Base-by-base conservation (phyloP, 345 rosid genomes). In the Aethionema arabicum region DNA sequence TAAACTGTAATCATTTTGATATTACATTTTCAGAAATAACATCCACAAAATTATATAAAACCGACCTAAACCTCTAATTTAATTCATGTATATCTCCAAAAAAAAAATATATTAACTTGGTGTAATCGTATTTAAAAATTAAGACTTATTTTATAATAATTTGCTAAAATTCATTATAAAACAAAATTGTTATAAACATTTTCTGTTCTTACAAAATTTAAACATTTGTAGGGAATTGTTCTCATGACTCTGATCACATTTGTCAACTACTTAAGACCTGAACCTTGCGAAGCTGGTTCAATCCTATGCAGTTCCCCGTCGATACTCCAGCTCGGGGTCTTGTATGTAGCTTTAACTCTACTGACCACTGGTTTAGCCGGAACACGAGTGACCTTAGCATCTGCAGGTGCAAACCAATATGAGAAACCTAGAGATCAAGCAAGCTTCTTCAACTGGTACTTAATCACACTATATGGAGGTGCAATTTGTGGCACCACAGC, bases 371-470 rank as follows among this genome's bases (percentile, higher is more conserved):
- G 78, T 2, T 8, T 30, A 46, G 51, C 29, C 16, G 80, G 83
- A 8, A 32, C 75, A 13, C 55, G 80, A 11, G 75, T 63, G 44
- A 79, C 78, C 4, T 10, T 56, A 0, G 67, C 75, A 4, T 65
- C 80, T 2, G 53, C 79, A 46, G 78, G 76, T 4, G 80, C 86
- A 6, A 69, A 72, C 56, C 86, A 77, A 32, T 73, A 72, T 29
- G 50, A 67, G 4, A 42, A 63, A n/a, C n/a, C n/a, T n/a, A n/a
- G n/a, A n/a, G n/a, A n/a, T n/a, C n/a, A n/a, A n/a, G n/a, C n/a
- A n/a, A 33, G 32, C 7, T 82, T 73, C 73, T 82, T 82, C 74
- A 75, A 75, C 45, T 82, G 83, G 83, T 79, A 39, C 35, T 69
- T 75, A 42, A 35, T 77, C 54, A 63, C 65, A 2, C 0, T 61